Conservation (phyloP, 192 early-diverging fungal genomes). For the Chytriomyces sp. region DNA sequence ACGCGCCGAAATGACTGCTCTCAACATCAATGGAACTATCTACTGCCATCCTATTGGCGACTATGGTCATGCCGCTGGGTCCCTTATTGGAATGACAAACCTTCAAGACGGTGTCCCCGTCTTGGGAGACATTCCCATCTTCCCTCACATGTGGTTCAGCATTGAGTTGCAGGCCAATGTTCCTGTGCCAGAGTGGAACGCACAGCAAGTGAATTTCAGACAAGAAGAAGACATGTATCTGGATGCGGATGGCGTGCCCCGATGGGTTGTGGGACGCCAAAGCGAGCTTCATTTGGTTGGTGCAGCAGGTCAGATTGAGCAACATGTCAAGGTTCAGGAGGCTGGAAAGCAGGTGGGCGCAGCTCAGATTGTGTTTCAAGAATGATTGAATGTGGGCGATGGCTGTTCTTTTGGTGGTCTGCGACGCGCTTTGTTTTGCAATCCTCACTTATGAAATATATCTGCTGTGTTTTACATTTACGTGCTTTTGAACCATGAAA, state of each 20-base stretch:
- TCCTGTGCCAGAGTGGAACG: conserved; percentile 16
- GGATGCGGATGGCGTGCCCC: conserved; percentile 3
- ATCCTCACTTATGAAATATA: too few species aligned
- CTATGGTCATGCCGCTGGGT: conserved; percentile 27
- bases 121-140: conserved; percentile 18
- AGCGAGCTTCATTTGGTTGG: conserved; percentile 18
- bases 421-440: too few species aligned
- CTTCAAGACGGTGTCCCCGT: conserved; percentile 33
- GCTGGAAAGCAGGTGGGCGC: too few species aligned
- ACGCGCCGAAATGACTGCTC: background rate
- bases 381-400: too few species aligned
- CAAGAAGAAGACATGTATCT: conserved; percentile 34
- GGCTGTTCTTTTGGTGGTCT: too few species aligned
- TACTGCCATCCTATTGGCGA: conserved; percentile 38
- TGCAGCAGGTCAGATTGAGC: too few species aligned
- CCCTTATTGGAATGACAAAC: conserved; percentile 37
- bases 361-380: too few species aligned
- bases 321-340: too few species aligned
- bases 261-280: conserved; percentile 28
- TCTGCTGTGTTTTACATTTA: too few species aligned
- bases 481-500: too few species aligned
- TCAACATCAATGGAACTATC: conserved; percentile 20
- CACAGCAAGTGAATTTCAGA: conserved; percentile 23
- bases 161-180: conserved; percentile 35
- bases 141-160: conserved; percentile 25